Evolutionary conservation across 2,329 filamentous ascomycete genomes (phyloP), one percentile per base, ranked within the genome.

Genomic region (Arachnomyces sp.): DNA sequence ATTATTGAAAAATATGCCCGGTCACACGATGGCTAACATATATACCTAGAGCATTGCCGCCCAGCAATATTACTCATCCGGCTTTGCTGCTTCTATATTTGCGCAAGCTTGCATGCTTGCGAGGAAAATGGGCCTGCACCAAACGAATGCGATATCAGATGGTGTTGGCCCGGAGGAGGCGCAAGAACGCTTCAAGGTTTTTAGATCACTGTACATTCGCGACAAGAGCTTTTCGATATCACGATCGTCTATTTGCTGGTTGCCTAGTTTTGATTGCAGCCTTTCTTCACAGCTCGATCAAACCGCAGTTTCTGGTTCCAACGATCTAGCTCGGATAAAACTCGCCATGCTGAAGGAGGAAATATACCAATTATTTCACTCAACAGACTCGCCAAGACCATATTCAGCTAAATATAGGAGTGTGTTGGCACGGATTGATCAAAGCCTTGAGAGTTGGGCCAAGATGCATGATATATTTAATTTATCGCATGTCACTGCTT

Each of bases 21-120:
- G n/a, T 7, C 13, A 38, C 13, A 15, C 9, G 13, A 14, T 14
- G 12, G 16, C 32, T 30, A n/a, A 42, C 18, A 30, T 18, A 4
- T 29, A 5, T 7, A 5, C 14, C 3, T 13, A 44, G 43, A 47
- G 44, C 18, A 29, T 47, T 28, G 44, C 36, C 15, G 44, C 43
- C 17, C 39, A 47, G 28, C 43, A 44, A 28, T 47, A 39, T 14
- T 38, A 39, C 29, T 36, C 43, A 12, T 39, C 39, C 3, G 44
- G 44, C 14, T 43, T 36, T 30, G 35, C 44, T 11, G 39, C 42
- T 15, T 38, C 40, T 2, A 36, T 45, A 2, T 45, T 47, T 28
- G 31, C 32, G 8, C 43, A 47, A 15, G 44, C 44, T n/a, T 47
- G 44, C 34, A 34, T 36, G n/a, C 39, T 47, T 17, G 43, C 43